These are phyloP conservation scores for Amphirosellinia nigrospora DNA, from an alignment of 495 filamentous ascomycete species.

Conservation along the genomic window DNA sequence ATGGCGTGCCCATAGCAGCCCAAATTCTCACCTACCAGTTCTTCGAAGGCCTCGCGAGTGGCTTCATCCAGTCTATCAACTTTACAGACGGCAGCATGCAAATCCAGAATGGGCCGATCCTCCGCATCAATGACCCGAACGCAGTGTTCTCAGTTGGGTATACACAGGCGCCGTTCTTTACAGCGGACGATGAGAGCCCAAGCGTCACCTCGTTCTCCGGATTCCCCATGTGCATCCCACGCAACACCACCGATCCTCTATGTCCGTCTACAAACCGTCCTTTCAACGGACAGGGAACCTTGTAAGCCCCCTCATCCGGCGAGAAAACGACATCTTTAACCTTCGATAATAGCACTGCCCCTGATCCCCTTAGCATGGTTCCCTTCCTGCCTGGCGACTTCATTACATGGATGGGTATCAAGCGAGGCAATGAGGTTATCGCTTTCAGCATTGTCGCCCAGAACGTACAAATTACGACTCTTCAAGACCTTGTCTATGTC, in stretches of 20 bases:
- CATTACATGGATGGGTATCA: conserved; percentile 44
- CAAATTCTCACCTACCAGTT: conserved; percentile 44
- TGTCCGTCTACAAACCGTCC: conserved; percentile 47
- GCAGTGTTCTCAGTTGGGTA: conserved; percentile 43
- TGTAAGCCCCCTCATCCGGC: conserved; percentile 30
- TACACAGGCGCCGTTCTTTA: conserved; percentile 43
- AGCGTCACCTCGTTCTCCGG: conserved; percentile 46
- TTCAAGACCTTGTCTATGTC: conserved; percentile 40
- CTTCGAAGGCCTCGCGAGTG: conserved; percentile 37
- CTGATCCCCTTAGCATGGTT: conserved; percentile 45
- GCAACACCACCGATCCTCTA: conserved; percentile 37
- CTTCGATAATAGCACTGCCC: conserved; percentile 30
- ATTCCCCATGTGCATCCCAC: conserved; percentile 53
- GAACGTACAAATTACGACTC: conserved; percentile 45
- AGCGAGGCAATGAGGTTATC: conserved; percentile 32
- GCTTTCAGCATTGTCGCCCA: conserved; percentile 42
- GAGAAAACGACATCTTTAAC: conserved; percentile 4
- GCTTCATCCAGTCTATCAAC: conserved; percentile 43
- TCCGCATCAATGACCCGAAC: conserved; percentile 53
- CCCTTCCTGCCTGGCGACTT: conserved; percentile 48
- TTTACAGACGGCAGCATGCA: conserved; percentile 39
- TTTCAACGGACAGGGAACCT: conserved; percentile 23
- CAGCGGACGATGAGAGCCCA: conserved; percentile 47
- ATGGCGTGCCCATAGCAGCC: conserved; percentile 42
- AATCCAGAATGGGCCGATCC: conserved; percentile 42